Evolutionary conservation across 352 stramenopile genomes (phyloP).

Genomic region (Albugo candida): DNA sequence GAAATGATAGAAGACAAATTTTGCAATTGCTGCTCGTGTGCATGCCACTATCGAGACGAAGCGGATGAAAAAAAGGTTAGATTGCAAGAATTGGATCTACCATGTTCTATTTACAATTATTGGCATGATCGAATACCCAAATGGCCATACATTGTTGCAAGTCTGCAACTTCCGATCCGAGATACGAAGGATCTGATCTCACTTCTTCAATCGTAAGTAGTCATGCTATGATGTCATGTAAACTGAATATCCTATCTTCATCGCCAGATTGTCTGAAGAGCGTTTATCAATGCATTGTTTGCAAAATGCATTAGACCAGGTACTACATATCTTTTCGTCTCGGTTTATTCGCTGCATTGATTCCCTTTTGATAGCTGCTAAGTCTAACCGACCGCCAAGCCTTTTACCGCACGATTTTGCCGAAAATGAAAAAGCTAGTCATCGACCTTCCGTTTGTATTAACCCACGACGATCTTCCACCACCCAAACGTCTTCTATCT

Average conservation of each 20-base stretch:
- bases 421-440: conserved; percentile 25
- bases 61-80: no score
- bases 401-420: conserved; percentile 28
- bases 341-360: neutral
- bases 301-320: conserved; percentile 4
- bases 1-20: no score
- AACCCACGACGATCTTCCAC: conserved; percentile 13
- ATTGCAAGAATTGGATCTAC: conserved; percentile 10
- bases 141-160: conserved; percentile 47
- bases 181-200: conserved; percentile 14
- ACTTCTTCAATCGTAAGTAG: conserved; percentile 23
- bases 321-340: neutral
- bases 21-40: no score
- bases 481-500: neutral
- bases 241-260: neutral
- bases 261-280: conserved; percentile 2
- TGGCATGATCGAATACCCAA: conserved; percentile 23
- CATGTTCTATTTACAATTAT: conserved; percentile 19
- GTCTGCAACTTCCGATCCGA: conserved; percentile 21
- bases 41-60: no score
- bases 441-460: conserved; percentile 33
- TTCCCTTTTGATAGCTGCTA: conserved; percentile 15
- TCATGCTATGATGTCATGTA: neutral
- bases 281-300: conserved; percentile 6
- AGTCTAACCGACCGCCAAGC: conserved; percentile 8